A percentile compares a stretch with the other conserved stretches of the same genome.
phyloP scores from a whole-genome alignment of 2,329 filamentous ascomycete species.

The Aspergillus pseudoviridinutans region DNA sequence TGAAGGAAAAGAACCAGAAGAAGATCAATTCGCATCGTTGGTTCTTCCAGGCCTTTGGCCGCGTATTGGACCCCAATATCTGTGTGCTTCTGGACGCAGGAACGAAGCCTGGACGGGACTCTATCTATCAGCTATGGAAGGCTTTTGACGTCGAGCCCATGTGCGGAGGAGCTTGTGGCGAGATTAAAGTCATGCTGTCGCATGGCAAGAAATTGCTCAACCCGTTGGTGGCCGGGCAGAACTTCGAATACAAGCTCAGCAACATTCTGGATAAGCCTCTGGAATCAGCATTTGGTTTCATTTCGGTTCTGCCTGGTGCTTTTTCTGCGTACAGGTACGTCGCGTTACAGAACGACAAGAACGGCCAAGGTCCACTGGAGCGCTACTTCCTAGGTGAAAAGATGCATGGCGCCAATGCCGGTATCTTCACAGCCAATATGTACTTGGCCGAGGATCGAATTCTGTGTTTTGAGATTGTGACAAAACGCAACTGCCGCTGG shows the following conservation, averaged over 20 bases:
- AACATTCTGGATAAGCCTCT: slow-evolving; percentile 98
- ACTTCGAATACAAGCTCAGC: slow-evolving; percentile 99
- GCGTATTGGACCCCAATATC: slow-evolving; percentile 89
- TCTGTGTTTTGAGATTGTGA: slow-evolving; percentile 72
- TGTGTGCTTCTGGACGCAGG: slow-evolving; percentile 95
- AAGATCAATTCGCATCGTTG: slow-evolving; percentile 99
- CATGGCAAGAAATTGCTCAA: slow-evolving; percentile 86
- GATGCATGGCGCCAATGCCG: slow-evolving; percentile 86
- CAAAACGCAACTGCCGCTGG: slow-evolving; percentile 96
- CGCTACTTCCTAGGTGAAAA: slow-evolving; percentile 98
- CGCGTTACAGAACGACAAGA: slow-evolving; percentile 94
- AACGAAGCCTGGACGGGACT: slow-evolving; percentile 88
- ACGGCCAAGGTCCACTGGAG: slow-evolving; percentile 83
- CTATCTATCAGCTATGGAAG: slow-evolving; percentile 98
- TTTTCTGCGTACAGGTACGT: slow-evolving; percentile 98
- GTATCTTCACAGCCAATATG: slow-evolving; percentile 91
- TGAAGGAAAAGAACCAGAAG: slow-evolving; percentile 99
- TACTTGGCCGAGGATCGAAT: slow-evolving; percentile 51
- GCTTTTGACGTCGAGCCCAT: slow-evolving; percentile 96
- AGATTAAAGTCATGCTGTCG: slow-evolving; percentile 96
- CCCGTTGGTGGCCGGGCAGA: slow-evolving; percentile 90
- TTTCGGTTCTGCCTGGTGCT: slow-evolving; percentile 90
- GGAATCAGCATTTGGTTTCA: slow-evolving; percentile 96
- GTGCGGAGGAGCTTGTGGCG: slow-evolving; percentile 94
- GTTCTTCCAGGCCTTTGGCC: slow-evolving; percentile 98